Evolutionary conservation across 164 flowering plant species (phyloP), one percentile per base, ranked within the genome.

Genomic region (Pachysandra terminalis): DNA sequence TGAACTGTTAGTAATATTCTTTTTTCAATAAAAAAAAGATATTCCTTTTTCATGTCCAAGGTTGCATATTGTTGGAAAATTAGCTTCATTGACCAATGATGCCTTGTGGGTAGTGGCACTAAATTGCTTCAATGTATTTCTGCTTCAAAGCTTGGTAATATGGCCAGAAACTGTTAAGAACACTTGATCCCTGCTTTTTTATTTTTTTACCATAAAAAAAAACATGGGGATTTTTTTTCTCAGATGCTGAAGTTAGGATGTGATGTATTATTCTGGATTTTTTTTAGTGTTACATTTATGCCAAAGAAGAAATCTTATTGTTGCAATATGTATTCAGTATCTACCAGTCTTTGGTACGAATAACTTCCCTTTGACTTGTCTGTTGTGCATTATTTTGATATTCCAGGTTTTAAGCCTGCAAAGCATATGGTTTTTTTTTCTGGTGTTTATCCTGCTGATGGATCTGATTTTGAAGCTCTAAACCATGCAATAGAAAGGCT

Each of bases 361-460:
- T 2, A 26, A 23, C 12, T 6, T 57, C 35, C 17, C 61, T 49
- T 17, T 16, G 14, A 1, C 5, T 8, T 10, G 26, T 22, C n/a
- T n/a, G 27, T 22, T 19, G 5, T 56, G 22, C 53, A 26, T 12
- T 41, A 58, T 45, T 26, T 5, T 14, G 25, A 68, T 51, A 45
- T 49, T 51, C 41, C 70, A 88, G 99, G 99, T 80, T 95, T 95
- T 82, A 95, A 89, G 80, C 89, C 98, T 58, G 98, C 81, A 65
- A 90, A 85, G 74, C 98, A 95, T 70, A 95, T 95, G 99, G 98
- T 95, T 45, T 95, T n/a, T n/a, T n/a, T 95, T 76, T 89, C 99
- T 75, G 99, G 98, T 63, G 79, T 95, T 37, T 95, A 87, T 80
- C 99, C 99, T 51, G 99, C 91, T 35, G 98, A 95, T 85, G 99